Evolutionary conservation across 139 green algal species (phyloP).

Genomic region (Medakamo hakoo): DNA sequence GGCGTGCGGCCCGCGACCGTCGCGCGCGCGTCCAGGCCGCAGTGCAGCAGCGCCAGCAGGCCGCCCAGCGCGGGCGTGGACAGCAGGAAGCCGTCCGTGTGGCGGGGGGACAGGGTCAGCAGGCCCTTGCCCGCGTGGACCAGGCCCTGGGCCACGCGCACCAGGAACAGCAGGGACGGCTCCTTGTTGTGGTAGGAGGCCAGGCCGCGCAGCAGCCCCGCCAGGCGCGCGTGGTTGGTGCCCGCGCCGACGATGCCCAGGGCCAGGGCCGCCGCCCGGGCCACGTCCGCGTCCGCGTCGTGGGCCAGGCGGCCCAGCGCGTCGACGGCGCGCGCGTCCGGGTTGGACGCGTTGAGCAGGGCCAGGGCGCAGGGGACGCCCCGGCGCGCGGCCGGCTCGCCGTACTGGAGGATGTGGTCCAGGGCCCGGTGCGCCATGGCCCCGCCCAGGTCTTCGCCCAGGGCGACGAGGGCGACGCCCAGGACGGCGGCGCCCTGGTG

Average conservation of each 20-base stretch:
- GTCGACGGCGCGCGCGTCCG: slow-evolving; percentile 75
- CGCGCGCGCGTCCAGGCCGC: slow-evolving; percentile 54
- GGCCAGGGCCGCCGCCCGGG: slow-evolving; percentile 65
- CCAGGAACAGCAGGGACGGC: slow-evolving; percentile 75
- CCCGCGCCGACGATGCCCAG: slow-evolving; percentile 85
- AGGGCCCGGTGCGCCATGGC: slow-evolving; percentile 74
- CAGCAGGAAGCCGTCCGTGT: slow-evolving; percentile 74
- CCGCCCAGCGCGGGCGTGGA: slow-evolving; percentile 63
- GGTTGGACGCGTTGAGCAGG: slow-evolving; percentile 73
- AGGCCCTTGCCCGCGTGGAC: slow-evolving; percentile 97
- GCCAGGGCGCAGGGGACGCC: slow-evolving; percentile 80
- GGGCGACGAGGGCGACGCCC: slow-evolving; percentile 79
- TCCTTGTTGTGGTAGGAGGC: slow-evolving; percentile 97
- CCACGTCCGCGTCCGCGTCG: slow-evolving; percentile 65
- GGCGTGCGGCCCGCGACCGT: slow-evolving; percentile 73
- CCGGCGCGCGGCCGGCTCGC: slow-evolving; percentile 34
- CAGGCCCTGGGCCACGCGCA: slow-evolving; percentile 27
- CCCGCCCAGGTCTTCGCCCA: slow-evolving; percentile 82
- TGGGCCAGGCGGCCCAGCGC: slow-evolving; percentile 81
- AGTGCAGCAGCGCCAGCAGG: slow-evolving; percentile 65
- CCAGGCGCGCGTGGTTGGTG: slow-evolving; percentile 92
- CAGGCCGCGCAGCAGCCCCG: slow-evolving; percentile 66
- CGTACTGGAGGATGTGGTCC: slow-evolving; percentile 92
- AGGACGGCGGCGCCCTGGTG: slow-evolving; percentile 78
- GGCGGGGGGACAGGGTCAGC: slow-evolving; percentile 75